Conservation (phyloP, 176 grass and related monocot genomes). For the Alloteropsis semialata region DNA sequence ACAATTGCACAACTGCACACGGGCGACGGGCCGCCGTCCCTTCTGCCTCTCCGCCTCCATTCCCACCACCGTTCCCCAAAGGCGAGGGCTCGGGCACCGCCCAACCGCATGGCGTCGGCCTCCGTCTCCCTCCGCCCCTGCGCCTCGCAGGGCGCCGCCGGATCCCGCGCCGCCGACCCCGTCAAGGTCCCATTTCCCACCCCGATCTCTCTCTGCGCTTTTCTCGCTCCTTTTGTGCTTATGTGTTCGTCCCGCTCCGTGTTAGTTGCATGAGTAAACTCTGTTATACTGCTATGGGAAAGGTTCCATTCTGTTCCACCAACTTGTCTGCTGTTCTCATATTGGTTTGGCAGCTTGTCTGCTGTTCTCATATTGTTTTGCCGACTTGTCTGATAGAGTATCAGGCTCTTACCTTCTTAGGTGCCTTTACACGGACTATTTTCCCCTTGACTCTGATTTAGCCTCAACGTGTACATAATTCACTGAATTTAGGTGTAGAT, state of each 20-base stretch:
- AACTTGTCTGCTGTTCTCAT: too few species aligned
- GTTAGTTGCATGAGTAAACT: not conserved
- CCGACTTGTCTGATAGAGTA: not conserved
- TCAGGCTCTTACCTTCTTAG: too few species aligned
- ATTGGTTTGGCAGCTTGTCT: not conserved
- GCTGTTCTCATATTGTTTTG: not conserved
- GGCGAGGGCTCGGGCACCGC: not conserved
- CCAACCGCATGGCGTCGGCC: slow-evolving; percentile 41
- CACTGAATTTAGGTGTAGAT: not conserved
- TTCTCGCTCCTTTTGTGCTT: not conserved
- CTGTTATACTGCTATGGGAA: not conserved
- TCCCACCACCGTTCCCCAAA: not conserved
- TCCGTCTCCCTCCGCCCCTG: slow-evolving; percentile 47
- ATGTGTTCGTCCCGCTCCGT: not conserved
- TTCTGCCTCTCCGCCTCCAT: not conserved
- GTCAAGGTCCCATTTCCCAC: slow-evolving; percentile 36
- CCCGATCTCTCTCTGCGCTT: not conserved
- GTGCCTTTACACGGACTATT: not conserved
- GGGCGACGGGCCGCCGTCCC: too few species aligned
- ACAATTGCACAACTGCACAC: not conserved
- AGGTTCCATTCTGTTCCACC: not conserved
- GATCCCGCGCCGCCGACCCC: slow-evolving; percentile 42
- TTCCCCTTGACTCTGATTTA: not conserved
- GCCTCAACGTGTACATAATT: not conserved
- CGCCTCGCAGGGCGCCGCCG: slow-evolving; percentile 21